phyloP scores from a whole-genome alignment of 2,329 filamentous ascomycete species.

The Ascochyta clinopodiicola region DNA sequence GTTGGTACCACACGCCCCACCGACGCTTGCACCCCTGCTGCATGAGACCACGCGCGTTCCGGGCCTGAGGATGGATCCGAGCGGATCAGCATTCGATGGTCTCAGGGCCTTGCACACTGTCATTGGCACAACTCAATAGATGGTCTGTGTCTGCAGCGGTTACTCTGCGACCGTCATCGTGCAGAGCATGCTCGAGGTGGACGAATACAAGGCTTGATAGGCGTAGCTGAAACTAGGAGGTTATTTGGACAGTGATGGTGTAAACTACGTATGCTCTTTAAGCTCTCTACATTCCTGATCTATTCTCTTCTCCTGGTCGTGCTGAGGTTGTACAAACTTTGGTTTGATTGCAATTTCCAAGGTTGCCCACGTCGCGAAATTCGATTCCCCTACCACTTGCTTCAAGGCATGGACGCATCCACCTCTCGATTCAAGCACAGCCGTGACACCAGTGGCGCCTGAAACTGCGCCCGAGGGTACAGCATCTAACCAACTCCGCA shows the following conservation, averaged over 20 bases:
- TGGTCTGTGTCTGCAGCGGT: constrained; percentile 33
- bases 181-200: constrained; percentile 30
- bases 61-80: constrained; percentile 18
- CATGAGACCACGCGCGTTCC: constrained; percentile 19
- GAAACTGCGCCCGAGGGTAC: constrained; percentile 23
- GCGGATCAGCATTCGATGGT: constrained; percentile 20
- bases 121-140: constrained; percentile 19
- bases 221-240: constrained; percentile 36
- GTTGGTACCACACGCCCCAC: constrained; percentile 7
- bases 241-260: constrained; percentile 9
- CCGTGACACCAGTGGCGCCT: constrained; percentile 34
- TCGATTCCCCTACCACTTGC: constrained; percentile 18
- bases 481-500: constrained; percentile 15
- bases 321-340: constrained; percentile 2
- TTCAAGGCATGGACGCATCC: constrained; percentile 18
- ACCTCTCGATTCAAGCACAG: constrained; percentile 29
- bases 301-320: constrained; percentile 17
- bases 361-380: constrained; percentile 18
- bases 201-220: constrained; percentile 22
- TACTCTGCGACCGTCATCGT: constrained; percentile 34
- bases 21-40: constrained; percentile 13
- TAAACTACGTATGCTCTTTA: constrained; percentile 7
- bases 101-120: constrained; percentile 8
- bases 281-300: constrained; percentile 13
- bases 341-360: constrained; percentile 22